phyloP scores from a whole-genome alignment of 2,329 filamentous ascomycete genomes.

The Xylaria sp. region DNA sequence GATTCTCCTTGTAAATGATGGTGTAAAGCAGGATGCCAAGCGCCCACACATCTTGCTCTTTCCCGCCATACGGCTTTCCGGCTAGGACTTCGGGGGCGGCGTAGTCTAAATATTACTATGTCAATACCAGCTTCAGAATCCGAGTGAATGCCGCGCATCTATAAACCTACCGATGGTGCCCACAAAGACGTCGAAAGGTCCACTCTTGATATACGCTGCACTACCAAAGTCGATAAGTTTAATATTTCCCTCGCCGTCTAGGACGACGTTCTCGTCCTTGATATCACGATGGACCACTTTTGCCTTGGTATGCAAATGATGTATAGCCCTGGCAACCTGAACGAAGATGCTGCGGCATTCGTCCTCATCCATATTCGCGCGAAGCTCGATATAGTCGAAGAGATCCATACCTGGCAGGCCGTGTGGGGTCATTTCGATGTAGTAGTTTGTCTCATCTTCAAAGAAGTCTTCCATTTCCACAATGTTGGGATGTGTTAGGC shows the following conservation, averaged over 20 bases:
- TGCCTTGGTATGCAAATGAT: conserved; percentile 91
- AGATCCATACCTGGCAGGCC: conserved; percentile 97
- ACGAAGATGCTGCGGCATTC: conserved; percentile 96
- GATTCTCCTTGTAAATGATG: conserved; percentile 99
- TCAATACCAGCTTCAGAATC: conserved; percentile 20
- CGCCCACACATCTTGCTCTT: conserved; percentile 98
- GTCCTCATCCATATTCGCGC: conserved; percentile 93
- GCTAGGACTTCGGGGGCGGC: conserved; percentile 97
- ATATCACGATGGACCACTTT: conserved; percentile 96
- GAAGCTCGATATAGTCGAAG: conserved; percentile 98
- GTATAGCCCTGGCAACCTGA: conserved; percentile 88
- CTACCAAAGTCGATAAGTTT: conserved; percentile 99
- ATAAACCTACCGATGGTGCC: conserved; percentile 87
- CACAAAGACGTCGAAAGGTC: conserved; percentile 98
- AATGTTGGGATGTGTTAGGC: conserved; percentile 74
- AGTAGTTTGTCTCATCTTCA: conserved; percentile 90
- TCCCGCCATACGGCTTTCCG: conserved; percentile 90
- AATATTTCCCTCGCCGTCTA: conserved; percentile 94
- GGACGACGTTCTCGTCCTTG: conserved; percentile 97
- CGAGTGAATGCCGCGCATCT: not conserved
- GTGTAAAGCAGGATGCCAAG: conserved; percentile 97
- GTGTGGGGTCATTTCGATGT: conserved; percentile 98
- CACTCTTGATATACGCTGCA: conserved; percentile 97
- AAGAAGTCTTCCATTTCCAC: conserved; percentile 80
- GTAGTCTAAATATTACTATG: conserved; percentile 74